phyloP scores from a whole-genome alignment of 371 early-diverging fungal genomes.

The Mucor mucedo region DNA sequence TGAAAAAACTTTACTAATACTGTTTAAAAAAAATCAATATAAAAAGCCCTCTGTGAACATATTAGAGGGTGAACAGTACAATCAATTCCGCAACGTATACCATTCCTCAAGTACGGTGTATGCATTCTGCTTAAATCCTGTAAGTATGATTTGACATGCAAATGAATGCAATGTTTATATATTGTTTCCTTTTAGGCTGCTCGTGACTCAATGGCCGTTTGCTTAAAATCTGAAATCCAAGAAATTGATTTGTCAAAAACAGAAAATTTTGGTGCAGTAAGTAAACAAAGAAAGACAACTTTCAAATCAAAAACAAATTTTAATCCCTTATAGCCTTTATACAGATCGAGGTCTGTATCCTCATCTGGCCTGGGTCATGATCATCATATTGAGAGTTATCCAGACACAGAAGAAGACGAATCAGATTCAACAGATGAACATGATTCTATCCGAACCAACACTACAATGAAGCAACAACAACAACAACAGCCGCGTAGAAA shows the following conservation, averaged over 20 bases:
- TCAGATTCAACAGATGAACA: conserved; percentile 42
- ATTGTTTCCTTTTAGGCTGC: conserved; percentile 19
- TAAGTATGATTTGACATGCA: conserved; percentile 15
- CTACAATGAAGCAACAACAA: conserved; percentile 8
- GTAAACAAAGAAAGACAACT: not conserved
- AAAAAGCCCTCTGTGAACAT: conserved; percentile 32
- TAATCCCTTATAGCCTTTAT: conserved; percentile 21
- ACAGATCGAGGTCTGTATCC: conserved; percentile 38
- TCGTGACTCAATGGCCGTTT: conserved; percentile 51
- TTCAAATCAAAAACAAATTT: not conserved
- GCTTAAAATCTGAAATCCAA: conserved; percentile 60
- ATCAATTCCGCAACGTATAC: conserved; percentile 37
- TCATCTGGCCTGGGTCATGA: conserved; percentile 33
- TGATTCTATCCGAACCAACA: conserved; percentile 5
- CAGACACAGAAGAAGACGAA: conserved; percentile 62
- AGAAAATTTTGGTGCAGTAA: conserved; percentile 22
- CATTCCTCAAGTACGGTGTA: conserved; percentile 41
- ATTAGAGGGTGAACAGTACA: conserved; percentile 30
- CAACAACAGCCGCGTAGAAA: conserved; percentile 6
- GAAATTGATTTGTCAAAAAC: conserved; percentile 55
- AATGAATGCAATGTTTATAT: too few relatives aligned
- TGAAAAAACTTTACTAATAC: too few relatives aligned
- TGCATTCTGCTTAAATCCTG: conserved; percentile 47
- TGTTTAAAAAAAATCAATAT: conserved; percentile 13
- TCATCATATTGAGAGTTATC: conserved; percentile 42